Base-by-base conservation (phyloP, 1,284 basidiomycete species). In the Mixia osmundae region DNA sequence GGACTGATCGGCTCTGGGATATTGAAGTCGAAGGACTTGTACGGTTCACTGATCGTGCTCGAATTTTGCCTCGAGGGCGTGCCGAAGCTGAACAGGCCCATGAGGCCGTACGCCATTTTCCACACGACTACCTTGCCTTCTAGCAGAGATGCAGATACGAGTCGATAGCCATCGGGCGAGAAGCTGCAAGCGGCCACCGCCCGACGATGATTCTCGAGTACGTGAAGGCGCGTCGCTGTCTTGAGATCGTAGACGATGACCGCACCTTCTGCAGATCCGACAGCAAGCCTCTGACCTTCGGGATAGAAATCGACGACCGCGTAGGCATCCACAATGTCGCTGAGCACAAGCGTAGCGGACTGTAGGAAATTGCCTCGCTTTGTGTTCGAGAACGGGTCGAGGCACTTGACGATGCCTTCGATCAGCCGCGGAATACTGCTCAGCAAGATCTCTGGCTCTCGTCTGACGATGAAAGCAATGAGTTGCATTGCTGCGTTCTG, bases 381-480 rank as follows among this genome's bases (percentile, higher is more conserved):
- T 9, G 71, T 62, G 0, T 71, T 78, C 8, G 72, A 66, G 48
- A 79, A 87, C 9, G 89, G 91, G 56, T 97, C 89, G 28, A 97
- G 63, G 6, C 82, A 91, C 54, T 87, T 91, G 16, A 97, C 85
- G 1, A 99, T 83, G 1, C 85, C 83, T 54, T 99, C 89, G 51
- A 83, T 74, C 26, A 95, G 62, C 20, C 76, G 67, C 0, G 89
- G 79, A 23, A 97, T 60, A 47, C 77, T 82, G 9, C 78, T 69
- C 46, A 82, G 75, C 30, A 97, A 61, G 9, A 91, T 71, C 25
- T 77, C 61, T 1, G 87, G 85, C 50, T 76, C 73, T 73, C 85
- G 49, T 14, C 38, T 21, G 11, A 21, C 19, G 39, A 37, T 1
- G 36, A 41, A 20, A 37, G 34, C 16, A 11, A 18, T 14, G 19